A percentile compares a stretch with the other conserved stretches of the same genome.
phyloP scores from a whole-genome alignment of 345 rosid species.

The Reutealis trisperma region DNA sequence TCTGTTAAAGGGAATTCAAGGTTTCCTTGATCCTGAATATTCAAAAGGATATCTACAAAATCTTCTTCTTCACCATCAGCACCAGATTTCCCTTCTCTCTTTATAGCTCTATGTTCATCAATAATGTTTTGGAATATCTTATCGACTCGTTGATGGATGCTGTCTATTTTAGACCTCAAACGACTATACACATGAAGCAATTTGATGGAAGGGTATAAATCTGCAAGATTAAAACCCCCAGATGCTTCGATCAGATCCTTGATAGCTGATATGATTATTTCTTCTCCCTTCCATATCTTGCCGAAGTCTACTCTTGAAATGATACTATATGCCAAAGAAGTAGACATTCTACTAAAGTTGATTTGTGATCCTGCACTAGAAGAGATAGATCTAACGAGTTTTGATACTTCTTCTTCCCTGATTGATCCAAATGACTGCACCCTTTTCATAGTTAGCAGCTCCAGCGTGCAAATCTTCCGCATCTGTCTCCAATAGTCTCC shows the following conservation, averaged over 20 bases:
- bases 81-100: background rate
- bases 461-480: background rate
- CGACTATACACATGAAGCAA: background rate
- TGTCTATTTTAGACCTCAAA: background rate
- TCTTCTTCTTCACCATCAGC: background rate
- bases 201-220: constrained; percentile 4
- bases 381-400: background rate
- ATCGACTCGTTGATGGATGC: background rate
- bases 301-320: background rate
- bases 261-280: background rate
- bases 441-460: background rate
- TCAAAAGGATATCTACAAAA: background rate
- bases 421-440: background rate
- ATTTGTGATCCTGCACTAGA: background rate
- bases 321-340: background rate
- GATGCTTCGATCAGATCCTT: background rate
- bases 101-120: constrained; percentile 5
- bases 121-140: background rate
- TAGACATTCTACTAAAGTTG: constrained; percentile 2
- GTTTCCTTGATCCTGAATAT: background rate
- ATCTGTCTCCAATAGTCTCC: constrained; percentile 10
- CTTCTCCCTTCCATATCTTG: constrained; percentile 7
- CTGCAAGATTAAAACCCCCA: constrained; percentile 7
- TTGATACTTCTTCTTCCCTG: background rate
- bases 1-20: background rate